A percentile compares a stretch with the other conserved stretches of the same genome.
phyloP scores from a whole-genome alignment of 129 eudicot species.

The Tagetes erecta region DNA sequence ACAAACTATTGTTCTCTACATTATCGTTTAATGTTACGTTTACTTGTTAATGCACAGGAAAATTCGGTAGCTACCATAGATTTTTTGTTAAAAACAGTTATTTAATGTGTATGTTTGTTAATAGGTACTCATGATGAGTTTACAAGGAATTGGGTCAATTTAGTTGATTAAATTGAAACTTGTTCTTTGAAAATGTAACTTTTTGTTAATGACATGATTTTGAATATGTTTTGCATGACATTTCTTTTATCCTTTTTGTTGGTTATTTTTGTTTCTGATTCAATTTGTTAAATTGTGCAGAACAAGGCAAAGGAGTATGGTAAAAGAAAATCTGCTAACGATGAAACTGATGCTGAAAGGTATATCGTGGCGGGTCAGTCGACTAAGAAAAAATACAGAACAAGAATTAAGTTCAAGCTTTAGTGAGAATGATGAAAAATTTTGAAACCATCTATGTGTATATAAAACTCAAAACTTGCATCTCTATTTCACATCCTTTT shows the following conservation, averaged over 20 bases:
- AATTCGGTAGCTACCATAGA: no score
- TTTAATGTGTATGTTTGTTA: no score
- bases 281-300: slow-evolving; percentile 37
- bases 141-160: no score
- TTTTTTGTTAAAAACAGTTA: no score
- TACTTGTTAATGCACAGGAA: no score
- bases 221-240: not conserved
- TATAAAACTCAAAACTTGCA: slow-evolving; percentile 16
- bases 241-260: not conserved
- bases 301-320: slow-evolving; percentile 79
- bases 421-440: not conserved
- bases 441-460: not conserved
- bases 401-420: slow-evolving; percentile 13
- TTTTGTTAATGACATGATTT: not conserved
- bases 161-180: no score
- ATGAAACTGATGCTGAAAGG: slow-evolving; percentile 52
- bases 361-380: slow-evolving; percentile 58
- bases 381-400: slow-evolving; percentile 40
- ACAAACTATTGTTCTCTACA: no score
- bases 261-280: not conserved
- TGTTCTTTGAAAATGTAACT: no score
- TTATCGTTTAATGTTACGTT: no score
- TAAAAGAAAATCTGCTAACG: slow-evolving; percentile 47
- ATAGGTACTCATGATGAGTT: no score
- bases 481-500: slow-evolving; percentile 13